Evolutionary conservation across 371 early-diverging fungal genomes (phyloP), one percentile per base, ranked within the genome.

Genomic region (Mucor saturninus): DNA sequence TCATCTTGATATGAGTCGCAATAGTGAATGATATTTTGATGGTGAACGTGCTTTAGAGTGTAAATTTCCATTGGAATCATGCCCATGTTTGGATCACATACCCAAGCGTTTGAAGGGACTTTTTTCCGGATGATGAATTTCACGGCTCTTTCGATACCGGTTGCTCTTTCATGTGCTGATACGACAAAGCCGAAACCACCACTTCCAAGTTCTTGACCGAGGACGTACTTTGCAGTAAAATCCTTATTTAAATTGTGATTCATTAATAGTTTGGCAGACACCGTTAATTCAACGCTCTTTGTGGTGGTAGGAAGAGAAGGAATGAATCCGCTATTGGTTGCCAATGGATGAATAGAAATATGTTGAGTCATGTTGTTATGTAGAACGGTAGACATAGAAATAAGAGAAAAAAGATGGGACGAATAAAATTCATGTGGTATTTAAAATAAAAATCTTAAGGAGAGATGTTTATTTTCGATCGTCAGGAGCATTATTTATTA

Each of bases 181-280:
- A 89, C 76, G 2, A 91, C 93, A 69, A 90, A 91, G 29, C 94
- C 94, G 69, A 90, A 92, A 4, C 91, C 94, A 53, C 94, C 94
- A 35, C 81, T 85, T 21, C 93, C 93, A 11, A 93, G 86, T 68
- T 89, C 89, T 59, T 87, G 85, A 29, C 83, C 82, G 6, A 91
- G 65, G 0, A 66, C 64, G 64, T 90, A 91, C 54, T 85, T 75
- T 39, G 69, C 56, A 9, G 61, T 30, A 55, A 91, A 89, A 13
- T 76, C 82, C 21, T 82, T 75, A 14, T 75, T 64, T 1, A 87
- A 58, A 6, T 55, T 21, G 46, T 85, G 84, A 45, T 77, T 63
- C 57, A 72, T 77, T 6, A 86, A 69, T 5, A 75, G 60, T 28
- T 72, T 79, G 35, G 84, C 83, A 14, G 86, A 72, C 5, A 75